Conservation (phyloP, 192 early-diverging fungal species). For the Mortierella hygrophila region DNA sequence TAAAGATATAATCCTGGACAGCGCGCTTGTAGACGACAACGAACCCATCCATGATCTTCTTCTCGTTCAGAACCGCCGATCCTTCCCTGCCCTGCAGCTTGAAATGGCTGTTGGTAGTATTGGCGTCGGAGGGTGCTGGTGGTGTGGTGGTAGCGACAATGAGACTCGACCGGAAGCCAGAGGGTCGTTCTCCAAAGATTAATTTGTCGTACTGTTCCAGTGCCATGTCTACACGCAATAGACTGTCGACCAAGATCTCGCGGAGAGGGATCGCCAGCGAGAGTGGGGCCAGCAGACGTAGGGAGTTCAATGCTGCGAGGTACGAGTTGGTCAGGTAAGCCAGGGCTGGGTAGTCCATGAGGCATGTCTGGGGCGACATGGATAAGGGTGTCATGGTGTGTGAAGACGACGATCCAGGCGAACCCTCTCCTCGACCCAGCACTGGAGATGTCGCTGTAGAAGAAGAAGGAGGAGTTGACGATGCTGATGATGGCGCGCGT, state of each 20-base stretch:
- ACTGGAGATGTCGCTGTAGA: constrained; percentile 28
- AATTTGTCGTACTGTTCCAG: constrained; percentile 45
- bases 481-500: constrained; percentile 8
- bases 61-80: constrained; percentile 33
- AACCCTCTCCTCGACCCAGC: not conserved
- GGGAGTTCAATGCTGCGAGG: constrained; percentile 71
- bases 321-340: constrained; percentile 77
- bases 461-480: constrained; percentile 19
- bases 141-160: not conserved
- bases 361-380: constrained; percentile 64
- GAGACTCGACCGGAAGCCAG: constrained; percentile 14
- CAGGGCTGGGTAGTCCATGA: constrained; percentile 75
- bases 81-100: constrained; percentile 34
- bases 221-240: constrained; percentile 27
- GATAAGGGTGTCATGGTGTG: constrained; percentile 24
- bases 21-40: constrained; percentile 50
- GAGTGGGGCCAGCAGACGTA: constrained; percentile 69
- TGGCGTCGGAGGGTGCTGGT: not conserved
- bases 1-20: constrained; percentile 52
- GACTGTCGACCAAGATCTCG: constrained; percentile 42
- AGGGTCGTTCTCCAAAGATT: constrained; percentile 43
- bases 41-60: constrained; percentile 53
- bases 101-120: not conserved
- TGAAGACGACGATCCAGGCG: not conserved
- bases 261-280: constrained; percentile 51